These are phyloP conservation scores for Oidium heveae DNA, from an alignment of 2,329 filamentous ascomycete genomes.

Conservation along the genomic window DNA sequence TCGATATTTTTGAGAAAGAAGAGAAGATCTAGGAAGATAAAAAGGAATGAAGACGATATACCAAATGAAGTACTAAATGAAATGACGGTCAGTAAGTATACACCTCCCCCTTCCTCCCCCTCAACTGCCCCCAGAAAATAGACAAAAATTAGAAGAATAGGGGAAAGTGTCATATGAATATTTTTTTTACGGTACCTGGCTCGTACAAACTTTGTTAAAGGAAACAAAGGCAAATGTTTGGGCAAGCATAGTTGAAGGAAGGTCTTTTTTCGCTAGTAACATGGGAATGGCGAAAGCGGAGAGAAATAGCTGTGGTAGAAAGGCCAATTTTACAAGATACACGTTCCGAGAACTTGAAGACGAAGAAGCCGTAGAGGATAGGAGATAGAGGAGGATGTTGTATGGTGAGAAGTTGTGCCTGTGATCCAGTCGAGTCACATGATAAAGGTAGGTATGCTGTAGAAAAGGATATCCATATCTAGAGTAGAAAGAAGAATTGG, in stretches of 20 bases:
- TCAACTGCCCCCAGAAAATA: too few relatives aligned
- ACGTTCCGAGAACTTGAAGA: slow-evolving; percentile 15
- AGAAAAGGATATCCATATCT: slow-evolving; percentile 64
- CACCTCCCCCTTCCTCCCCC: too few relatives aligned
- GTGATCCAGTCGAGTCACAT: slow-evolving; percentile 80
- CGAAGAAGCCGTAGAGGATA: slow-evolving; percentile 24
- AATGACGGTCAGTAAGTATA: not conserved
- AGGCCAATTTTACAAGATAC: slow-evolving; percentile 54
- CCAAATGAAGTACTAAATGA: slow-evolving; percentile 76
- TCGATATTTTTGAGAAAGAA: slow-evolving; percentile 31
- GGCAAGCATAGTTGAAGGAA: slow-evolving; percentile 66
- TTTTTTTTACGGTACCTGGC: slow-evolving; percentile 37
- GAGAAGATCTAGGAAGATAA: slow-evolving; percentile 58
- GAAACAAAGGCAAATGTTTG: slow-evolving; percentile 95
- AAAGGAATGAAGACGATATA: slow-evolving; percentile 85
- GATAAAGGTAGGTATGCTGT: slow-evolving; percentile 77
- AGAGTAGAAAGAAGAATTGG: not conserved
- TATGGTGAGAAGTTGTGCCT: slow-evolving; percentile 97
- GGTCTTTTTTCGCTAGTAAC: slow-evolving; percentile 51
- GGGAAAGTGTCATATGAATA: not conserved
- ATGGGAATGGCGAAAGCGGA: slow-evolving; percentile 55
- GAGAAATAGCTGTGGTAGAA: slow-evolving; percentile 65
- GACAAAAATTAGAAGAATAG: not conserved
- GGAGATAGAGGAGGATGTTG: slow-evolving; percentile 68
- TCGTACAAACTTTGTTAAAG: slow-evolving; percentile 98